A percentile compares a stretch with the other conserved stretches of the same genome.
phyloP scores from a whole-genome alignment of 345 rosid genomes.

The Angophora floribunda region DNA sequence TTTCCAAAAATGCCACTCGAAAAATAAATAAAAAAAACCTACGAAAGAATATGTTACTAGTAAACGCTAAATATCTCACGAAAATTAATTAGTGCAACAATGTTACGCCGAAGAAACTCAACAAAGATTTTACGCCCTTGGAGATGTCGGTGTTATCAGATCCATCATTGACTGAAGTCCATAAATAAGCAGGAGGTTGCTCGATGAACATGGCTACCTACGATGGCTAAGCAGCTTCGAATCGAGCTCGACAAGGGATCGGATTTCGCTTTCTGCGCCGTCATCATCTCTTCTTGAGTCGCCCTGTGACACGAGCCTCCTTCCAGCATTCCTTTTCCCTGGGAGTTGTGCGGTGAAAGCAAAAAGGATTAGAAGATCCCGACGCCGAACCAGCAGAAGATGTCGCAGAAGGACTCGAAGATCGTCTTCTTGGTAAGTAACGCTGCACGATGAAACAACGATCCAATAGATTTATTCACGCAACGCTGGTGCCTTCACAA shows the following conservation, averaged over 20 bases:
- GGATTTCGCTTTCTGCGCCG: too few species aligned
- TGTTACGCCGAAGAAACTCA: neutral
- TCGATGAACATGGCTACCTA: neutral
- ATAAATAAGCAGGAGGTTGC: neutral
- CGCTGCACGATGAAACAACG: neutral
- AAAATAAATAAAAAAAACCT: neutral
- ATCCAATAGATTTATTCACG: neutral
- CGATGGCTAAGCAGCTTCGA: neutral
- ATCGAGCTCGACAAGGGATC: neutral
- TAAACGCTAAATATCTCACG: neutral
- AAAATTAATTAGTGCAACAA: neutral
- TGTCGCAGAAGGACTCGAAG: neutral
- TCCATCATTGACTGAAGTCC: neutral
- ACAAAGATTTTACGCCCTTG: neutral
- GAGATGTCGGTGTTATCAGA: neutral
- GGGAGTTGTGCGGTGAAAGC: neutral
- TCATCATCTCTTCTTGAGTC: too few species aligned
- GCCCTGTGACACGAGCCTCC: too few species aligned
- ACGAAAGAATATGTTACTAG: neutral
- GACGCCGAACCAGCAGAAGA: rapidly evolving
- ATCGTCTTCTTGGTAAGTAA: neutral
- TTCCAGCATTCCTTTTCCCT: too few species aligned
- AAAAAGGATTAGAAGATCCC: neutral
- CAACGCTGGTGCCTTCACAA: too few species aligned
- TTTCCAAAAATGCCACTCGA: rapidly evolving